Conservation (phyloP, 345 rosid species). For the Boechera retrofracta region DNA sequence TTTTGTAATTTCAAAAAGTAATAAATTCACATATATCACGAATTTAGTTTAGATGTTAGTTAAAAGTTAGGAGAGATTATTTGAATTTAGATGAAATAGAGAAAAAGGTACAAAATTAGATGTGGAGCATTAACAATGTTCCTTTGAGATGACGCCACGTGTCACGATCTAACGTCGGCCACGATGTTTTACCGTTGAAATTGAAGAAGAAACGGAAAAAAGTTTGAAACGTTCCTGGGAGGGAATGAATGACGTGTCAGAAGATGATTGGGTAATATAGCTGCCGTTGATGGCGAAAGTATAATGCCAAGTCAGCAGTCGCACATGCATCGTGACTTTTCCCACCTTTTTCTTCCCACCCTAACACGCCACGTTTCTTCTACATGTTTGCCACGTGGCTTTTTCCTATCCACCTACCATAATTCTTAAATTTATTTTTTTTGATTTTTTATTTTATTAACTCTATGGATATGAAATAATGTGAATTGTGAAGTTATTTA, state of each 20-base stretch:
- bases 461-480: neutral
- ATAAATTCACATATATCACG: neutral
- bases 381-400: slow-evolving; percentile 50
- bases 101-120: neutral
- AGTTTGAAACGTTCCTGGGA: slow-evolving; percentile 46
- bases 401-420: slow-evolving; percentile 31
- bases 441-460: neutral
- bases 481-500: neutral
- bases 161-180: slow-evolving; percentile 4
- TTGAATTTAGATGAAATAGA: neutral
- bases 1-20: neutral
- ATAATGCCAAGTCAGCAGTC: slow-evolving; percentile 39
- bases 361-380: slow-evolving; percentile 56
- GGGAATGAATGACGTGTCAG: slow-evolving; percentile 35
- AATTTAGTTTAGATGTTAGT: neutral
- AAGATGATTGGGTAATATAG: neutral
- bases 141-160: slow-evolving; percentile 24
- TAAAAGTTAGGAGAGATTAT: slow-evolving; percentile 17
- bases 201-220: neutral
- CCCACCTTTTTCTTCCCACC: slow-evolving; percentile 36
- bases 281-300: slow-evolving; percentile 44
- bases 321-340: slow-evolving; percentile 57
- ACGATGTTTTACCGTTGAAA: slow-evolving; percentile 37
- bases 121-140: neutral
- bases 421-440: neutral